A percentile compares a stretch with the other conserved stretches of the same genome.
These are phyloP conservation scores for Pterula multifida DNA, from an alignment of 1,284 basidiomycete species.

Conservation along the genomic window DNA sequence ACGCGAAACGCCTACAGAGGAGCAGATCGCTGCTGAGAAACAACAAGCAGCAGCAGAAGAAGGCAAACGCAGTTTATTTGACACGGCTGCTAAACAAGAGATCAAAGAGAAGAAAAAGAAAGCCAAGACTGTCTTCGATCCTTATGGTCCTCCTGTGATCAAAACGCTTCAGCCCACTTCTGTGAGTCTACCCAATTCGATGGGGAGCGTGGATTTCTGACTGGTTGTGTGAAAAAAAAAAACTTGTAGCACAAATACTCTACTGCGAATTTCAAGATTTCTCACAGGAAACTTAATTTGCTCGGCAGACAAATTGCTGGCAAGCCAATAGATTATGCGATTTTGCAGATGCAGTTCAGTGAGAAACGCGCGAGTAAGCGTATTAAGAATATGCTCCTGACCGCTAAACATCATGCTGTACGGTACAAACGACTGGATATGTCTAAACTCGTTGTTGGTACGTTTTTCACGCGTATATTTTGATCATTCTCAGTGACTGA, in stretches of 20 bases:
- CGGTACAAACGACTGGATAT: constrained; percentile 69
- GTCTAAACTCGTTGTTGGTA: constrained; percentile 74
- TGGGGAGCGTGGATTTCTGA: no score
- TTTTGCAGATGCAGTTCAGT: constrained; percentile 93
- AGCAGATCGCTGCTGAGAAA: constrained; percentile 40
- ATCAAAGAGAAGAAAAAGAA: constrained; percentile 10
- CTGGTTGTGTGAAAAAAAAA: no score
- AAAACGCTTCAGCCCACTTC: neutral
- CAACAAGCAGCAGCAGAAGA: constrained; percentile 34
- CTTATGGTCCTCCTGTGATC: neutral
- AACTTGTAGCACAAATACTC: constrained; percentile 74
- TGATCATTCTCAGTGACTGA: no score
- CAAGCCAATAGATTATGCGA: constrained; percentile 86
- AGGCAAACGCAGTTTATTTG: constrained; percentile 47
- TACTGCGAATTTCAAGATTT: constrained; percentile 88
- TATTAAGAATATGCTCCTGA: constrained; percentile 80
- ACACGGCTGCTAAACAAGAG: constrained; percentile 21
- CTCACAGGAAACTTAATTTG: constrained; percentile 84
- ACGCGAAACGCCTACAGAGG: constrained; percentile 30
- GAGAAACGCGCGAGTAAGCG: constrained; percentile 81
- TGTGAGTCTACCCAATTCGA: neutral
- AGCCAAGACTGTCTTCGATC: constrained; percentile 8
- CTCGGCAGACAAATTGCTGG: constrained; percentile 81
- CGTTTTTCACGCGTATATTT: constrained; percentile 19
- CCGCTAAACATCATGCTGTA: constrained; percentile 79